Base-by-base conservation (phyloP, 306 rosid species). In the Cucumis hystrix region DNA sequence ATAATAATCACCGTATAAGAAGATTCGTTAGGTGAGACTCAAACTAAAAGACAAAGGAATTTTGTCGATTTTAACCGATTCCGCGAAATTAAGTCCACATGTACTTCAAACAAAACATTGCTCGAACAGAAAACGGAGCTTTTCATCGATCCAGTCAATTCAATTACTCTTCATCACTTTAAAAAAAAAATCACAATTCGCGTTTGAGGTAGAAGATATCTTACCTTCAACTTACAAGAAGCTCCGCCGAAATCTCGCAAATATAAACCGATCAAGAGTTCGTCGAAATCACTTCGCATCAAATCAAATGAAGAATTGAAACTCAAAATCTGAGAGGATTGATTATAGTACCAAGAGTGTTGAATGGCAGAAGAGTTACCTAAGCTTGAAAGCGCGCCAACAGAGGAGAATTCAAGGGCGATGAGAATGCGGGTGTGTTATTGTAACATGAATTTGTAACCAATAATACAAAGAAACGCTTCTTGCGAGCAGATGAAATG, bases 371-470 rank as follows among this genome's bases (percentile, higher is more conserved):
- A 8, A 47, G 40, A 49, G 41, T 7, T 43, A 8, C 55, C 56
- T 49, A 14, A 33, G 5, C 5, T 33, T 33, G 9, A 28, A 13
- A 8, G 55, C 21, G 57, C 75, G 75, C 21, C 58, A 71, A 25
- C 41, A 17, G 76, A 71, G 76, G 25, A 71, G 41, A 71, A 49
- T 49, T 71, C 60, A 71, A 71, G 9, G 76, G 76, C 25, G 25
- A 23, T 15, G 60, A 1, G 23, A 49, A 45, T 49, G 21, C 37
- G 57, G 39, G 3, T 23, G 25, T 23, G 25, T 69, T 45, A 20
- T 7, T 12, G 56, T 12, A n/a, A 43, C 35, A 7, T 43, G 57
- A 43, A 47, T 71, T 49, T 17, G 41, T 4, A 71, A 25, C 60
- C 60, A 71, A 52, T 21, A 71, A 70, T 39, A 3, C 39, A 0